A percentile compares a stretch with the other conserved stretches of the same genome.
Evolutionary conservation across 2,329 filamentous ascomycete species (phyloP).

Genomic region (Exophiala phaeomuriformis): DNA sequence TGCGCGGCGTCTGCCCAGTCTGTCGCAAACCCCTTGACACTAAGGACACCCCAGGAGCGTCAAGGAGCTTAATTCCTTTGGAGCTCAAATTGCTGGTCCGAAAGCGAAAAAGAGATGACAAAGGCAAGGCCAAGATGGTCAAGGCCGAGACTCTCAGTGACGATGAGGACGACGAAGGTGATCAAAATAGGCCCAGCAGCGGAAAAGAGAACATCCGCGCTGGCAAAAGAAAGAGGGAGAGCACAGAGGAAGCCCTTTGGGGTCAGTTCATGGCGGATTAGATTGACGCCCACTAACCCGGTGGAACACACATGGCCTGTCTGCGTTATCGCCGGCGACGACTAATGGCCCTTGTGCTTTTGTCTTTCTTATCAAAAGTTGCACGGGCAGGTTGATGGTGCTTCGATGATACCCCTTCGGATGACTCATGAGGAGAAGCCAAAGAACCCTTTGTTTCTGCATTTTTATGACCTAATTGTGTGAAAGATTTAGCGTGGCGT

Average conservation of each 20-base stretch:
- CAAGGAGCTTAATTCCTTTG: slow-evolving; percentile 21
- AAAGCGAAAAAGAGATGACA: slow-evolving; percentile 17
- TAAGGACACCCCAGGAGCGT: slow-evolving; percentile 32
- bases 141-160: slow-evolving; percentile 17
- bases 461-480: not conserved
- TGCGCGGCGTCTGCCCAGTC: slow-evolving; percentile 39
- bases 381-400: too few relatives aligned
- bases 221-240: slow-evolving; percentile 8
- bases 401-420: not conserved
- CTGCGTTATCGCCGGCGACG: not conserved
- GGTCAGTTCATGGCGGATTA: slow-evolving; percentile 9
- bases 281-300: too few relatives aligned
- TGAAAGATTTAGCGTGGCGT: not conserved
- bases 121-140: slow-evolving; percentile 18
- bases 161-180: slow-evolving; percentile 11
- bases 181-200: slow-evolving; percentile 1
- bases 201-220: slow-evolving; percentile 5
- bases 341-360: not conserved
- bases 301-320: too few relatives aligned
- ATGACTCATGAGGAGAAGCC: too few relatives aligned
- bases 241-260: slow-evolving; percentile 15
- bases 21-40: slow-evolving; percentile 38
- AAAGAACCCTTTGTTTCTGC: too few relatives aligned
- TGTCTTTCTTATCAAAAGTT: not conserved
- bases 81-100: slow-evolving; percentile 22